Evolutionary conservation across 2,329 filamentous ascomycete species (phyloP), one percentile per base, ranked within the genome.

Genomic region (Phaeomoniella chlamydospora): DNA sequence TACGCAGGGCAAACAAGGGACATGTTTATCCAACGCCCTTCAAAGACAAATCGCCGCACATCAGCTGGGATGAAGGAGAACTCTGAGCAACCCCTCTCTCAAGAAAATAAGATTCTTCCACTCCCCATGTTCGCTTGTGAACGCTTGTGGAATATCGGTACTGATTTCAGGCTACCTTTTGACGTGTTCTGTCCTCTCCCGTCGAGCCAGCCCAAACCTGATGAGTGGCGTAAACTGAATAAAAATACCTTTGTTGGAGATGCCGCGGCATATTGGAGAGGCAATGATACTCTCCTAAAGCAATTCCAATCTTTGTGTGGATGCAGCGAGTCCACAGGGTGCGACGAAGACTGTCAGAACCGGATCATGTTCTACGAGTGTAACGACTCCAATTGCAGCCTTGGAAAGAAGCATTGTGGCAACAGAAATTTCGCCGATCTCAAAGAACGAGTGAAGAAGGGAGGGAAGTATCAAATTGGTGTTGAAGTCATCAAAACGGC

Each of bases 321-420:
- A 39, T 93, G 86, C 60, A 75, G 64, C 30, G 65, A 72, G 4
- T 81, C 87, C 36, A 75, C 79, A 37, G 86, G 85, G 22, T 96
- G 90, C 50, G 82, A 77, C 43, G 85, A 94, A 43, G 72, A 81
- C 48, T 98, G 90, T 58, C 82, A 94, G 52, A 98, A 98, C 56
- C 72, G 86, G 42, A 86, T 86, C 56, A 96, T 96, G 86, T 77
- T 93, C 38, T 96, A 94, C 56, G 90, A 98, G 61, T 98, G 90
- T 54, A 85, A 96, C 55, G 72, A 80, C 33, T 78, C 71, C 39
- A 98, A 94, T 55, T 98, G 90, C 64, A 81, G 77, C 39, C 64
- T 88, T 12, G 80, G 80, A 29, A 66, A 72, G n/a, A 69, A 74
- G 14, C 52, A 67, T 34, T 98, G 90, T 57, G 75, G 74, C 16